phyloP scores from a whole-genome alignment of 768 basidiomycete species.

The Hebeloma cylindrosporum region DNA sequence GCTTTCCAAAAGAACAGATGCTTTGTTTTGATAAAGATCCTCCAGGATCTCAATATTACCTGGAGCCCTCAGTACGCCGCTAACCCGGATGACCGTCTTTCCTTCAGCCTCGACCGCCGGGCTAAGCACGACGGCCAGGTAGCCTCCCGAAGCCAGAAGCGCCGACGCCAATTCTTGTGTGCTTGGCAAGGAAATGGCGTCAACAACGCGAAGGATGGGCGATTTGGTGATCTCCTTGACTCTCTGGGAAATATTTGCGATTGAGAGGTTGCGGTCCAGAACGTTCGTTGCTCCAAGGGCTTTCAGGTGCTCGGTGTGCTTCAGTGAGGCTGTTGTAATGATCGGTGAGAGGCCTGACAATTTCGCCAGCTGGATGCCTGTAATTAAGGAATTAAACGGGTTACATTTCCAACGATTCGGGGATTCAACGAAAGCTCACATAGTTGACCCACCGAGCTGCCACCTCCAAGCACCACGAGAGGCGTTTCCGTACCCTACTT shows the following conservation, averaged over 20 bases:
- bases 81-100: neutral
- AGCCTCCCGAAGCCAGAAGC: conserved; percentile 34
- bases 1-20: conserved; percentile 30
- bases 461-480: too few relatives aligned
- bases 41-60: conserved; percentile 12
- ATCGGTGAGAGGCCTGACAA: conserved; percentile 42
- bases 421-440: too few relatives aligned
- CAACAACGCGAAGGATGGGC: conserved; percentile 25
- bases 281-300: conserved; percentile 42
- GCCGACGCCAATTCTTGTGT: conserved; percentile 26
- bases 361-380: conserved; percentile 37
- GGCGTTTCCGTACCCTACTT: too few relatives aligned
- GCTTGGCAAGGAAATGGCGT: conserved; percentile 20
- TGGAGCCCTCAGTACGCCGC: neutral
- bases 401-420: too few relatives aligned
- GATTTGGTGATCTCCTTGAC: conserved; percentile 22
- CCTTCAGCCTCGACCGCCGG: too few relatives aligned
- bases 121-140: conserved; percentile 33
- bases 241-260: conserved; percentile 16
- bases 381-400: too few relatives aligned
- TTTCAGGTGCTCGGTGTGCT: conserved; percentile 30
- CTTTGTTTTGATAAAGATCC: conserved; percentile 20
- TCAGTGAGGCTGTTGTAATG: conserved; percentile 36
- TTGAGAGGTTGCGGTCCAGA: conserved; percentile 29
- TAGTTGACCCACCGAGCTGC: too few relatives aligned